Conservation (phyloP, 2,329 filamentous ascomycete genomes). For the Colletotrichum spaethianum region DNA sequence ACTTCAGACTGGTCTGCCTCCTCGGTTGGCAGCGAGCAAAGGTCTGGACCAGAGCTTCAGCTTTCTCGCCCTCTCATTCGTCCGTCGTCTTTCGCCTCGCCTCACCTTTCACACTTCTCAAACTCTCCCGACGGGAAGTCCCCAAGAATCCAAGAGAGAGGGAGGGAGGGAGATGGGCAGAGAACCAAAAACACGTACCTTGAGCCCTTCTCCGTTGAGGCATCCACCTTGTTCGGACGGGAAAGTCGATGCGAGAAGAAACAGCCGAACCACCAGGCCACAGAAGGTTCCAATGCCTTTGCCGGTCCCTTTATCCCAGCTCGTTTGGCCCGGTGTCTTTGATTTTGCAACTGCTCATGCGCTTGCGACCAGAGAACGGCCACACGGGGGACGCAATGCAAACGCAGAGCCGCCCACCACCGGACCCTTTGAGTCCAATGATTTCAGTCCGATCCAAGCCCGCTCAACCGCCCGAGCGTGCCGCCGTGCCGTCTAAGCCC, state of each 20-base stretch:
- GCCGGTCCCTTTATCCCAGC: neutral
- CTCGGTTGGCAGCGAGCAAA: constrained; percentile 22
- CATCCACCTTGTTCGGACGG: constrained; percentile 24
- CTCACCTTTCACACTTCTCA: constrained; percentile 17
- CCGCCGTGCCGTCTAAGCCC: constrained; percentile 37
- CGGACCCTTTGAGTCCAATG: constrained; percentile 7
- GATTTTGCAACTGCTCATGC: constrained; percentile 5
- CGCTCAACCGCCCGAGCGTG: constrained; percentile 34
- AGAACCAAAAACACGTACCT: constrained; percentile 25
- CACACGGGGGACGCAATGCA: neutral
- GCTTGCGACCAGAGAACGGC: neutral
- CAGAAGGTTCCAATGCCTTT: neutral
- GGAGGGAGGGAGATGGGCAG: neutral
- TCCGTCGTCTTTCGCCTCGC: constrained; percentile 17
- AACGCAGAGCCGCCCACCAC: constrained; percentile 24
- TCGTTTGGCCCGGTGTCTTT: neutral
- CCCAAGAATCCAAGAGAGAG: neutral
- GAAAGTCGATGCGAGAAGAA: constrained; percentile 32
- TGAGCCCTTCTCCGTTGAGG: constrained; percentile 3
- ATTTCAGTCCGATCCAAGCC: constrained; percentile 20
- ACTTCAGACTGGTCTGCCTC: constrained; percentile 10
- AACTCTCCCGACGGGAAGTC: neutral
- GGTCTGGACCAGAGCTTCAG: constrained; percentile 22
- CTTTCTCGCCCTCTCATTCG: constrained; percentile 29
- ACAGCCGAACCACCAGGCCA: constrained; percentile 9